Conservation (phyloP, 2,329 filamentous ascomycete species). For the Paraphoma sp. region DNA sequence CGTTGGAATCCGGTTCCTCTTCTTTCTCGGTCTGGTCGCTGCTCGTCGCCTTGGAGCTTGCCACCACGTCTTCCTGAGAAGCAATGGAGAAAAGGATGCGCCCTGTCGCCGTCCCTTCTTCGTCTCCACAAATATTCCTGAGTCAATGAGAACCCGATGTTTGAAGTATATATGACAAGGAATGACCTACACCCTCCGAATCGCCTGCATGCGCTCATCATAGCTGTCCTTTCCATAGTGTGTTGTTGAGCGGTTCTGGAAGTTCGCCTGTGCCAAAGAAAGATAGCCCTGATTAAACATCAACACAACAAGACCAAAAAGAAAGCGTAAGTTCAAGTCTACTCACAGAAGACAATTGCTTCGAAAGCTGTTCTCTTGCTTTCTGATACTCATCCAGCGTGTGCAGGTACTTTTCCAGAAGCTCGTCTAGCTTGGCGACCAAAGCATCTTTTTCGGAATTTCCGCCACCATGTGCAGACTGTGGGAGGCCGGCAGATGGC, state of each 20-base stretch:
- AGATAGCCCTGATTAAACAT: slow-evolving; percentile 49
- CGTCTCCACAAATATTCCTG: background rate
- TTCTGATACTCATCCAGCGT: slow-evolving; percentile 72
- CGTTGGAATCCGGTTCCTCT: background rate
- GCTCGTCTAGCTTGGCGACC: slow-evolving; percentile 62
- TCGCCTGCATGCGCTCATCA: slow-evolving; percentile 75
- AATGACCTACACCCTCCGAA: slow-evolving; percentile 53
- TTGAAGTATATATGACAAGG: background rate
- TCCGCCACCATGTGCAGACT: background rate
- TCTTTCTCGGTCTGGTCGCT: background rate
- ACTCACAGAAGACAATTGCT: slow-evolving; percentile 62
- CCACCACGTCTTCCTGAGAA: background rate
- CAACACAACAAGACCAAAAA: background rate
- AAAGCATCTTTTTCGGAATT: slow-evolving; percentile 30
- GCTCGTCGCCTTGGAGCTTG: background rate
- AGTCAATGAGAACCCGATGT: background rate
- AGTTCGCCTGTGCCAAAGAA: slow-evolving; percentile 76
- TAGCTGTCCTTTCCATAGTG: slow-evolving; percentile 75
- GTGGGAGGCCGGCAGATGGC: background rate
- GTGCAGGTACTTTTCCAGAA: slow-evolving; percentile 70
- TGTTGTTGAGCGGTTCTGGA: slow-evolving; percentile 68
- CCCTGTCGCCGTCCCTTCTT: background rate
- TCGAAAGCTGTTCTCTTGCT: slow-evolving; percentile 62
- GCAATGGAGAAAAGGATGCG: background rate
- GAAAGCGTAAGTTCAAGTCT: too few species aligned